These are phyloP conservation scores for Cucurbita ficifolia DNA, from an alignment of 306 rosid genomes.

Conservation along the genomic window DNA sequence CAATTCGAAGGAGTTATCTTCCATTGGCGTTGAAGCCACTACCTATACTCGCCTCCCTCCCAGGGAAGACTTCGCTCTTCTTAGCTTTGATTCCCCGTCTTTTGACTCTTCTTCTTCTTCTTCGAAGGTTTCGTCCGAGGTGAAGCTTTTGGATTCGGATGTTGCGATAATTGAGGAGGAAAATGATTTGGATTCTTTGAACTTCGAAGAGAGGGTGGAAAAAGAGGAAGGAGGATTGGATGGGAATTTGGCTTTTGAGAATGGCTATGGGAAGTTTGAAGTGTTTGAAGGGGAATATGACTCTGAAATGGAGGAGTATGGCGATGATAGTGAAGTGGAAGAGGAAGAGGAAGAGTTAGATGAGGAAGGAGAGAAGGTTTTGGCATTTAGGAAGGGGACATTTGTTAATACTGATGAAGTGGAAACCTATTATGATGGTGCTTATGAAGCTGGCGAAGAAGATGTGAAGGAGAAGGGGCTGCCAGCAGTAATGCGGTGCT, in stretches of 20 bases:
- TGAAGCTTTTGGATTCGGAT: constrained; percentile 56
- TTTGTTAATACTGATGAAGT: not conserved
- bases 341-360: constrained; percentile 19
- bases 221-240: constrained; percentile 3
- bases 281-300: constrained; percentile 19
- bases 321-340: constrained; percentile 2
- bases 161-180: constrained; percentile 18
- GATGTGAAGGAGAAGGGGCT: constrained; percentile 68
- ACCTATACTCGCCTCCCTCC: constrained; percentile 80
- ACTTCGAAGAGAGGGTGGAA: constrained; percentile 10
- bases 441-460: not conserved
- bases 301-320: constrained; percentile 20
- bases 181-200: constrained; percentile 7
- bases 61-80: constrained; percentile 43
- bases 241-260: constrained; percentile 1
- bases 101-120: not conserved
- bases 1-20: constrained; percentile 21
- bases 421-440: not conserved
- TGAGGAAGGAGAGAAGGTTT: constrained; percentile 7
- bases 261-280: constrained; percentile 11
- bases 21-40: constrained; percentile 56
- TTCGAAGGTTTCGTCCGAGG: constrained; percentile 23
- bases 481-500: constrained; percentile 91
- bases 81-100: constrained; percentile 3
- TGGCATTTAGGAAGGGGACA: constrained; percentile 7